Evolutionary conservation across 139 green algal genomes (phyloP), one percentile per base, ranked within the genome.

Genomic region (Chlorella vulgaris): DNA sequence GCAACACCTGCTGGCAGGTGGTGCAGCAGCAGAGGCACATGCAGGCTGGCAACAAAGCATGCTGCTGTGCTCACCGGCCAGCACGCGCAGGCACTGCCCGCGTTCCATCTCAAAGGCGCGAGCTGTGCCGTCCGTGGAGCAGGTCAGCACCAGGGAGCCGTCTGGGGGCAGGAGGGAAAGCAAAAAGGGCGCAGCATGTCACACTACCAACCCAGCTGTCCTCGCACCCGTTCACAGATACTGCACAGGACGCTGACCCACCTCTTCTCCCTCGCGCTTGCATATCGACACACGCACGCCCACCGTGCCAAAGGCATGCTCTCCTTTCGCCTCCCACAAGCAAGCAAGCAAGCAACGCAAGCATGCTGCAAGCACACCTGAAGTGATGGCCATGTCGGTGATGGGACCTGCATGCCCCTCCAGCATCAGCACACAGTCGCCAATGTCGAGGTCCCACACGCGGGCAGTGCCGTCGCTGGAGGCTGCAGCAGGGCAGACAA

Each of bases 391-490:
- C 80, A 91, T 50, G 70, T 82, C 69, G 8, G 63, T 87, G n/a
- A 92, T 60, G 21, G 78, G 47, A 8, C 65, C 83, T 0, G 55
- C 69, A 67, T 90, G 80, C 51, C 85, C 84, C 58, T 87, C 82
- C 84, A 96, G 71, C 69, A 92, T 77, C 86, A 95, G 89, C 55
- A 94, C 87, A 58, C 93, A 97, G 74, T 96, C 93, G 2, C 94
- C 94, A 40, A 96, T 93, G 69, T 89, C 81, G 67, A 96, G 83
- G 85, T 97, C 94, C 92, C 93, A 97, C 38, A 97, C 90, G 28
- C 92, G 85, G 1, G 87, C 90, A 0, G 87, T 95, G 50, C 84
- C 83, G 69, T 97, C 93, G 0, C 86, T 75, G 18, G 83, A 88
- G 0, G 83, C 91, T 60, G 86, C 75, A 84, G 3, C 21, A 10